Conservation (phyloP, 495 filamentous ascomycete genomes). For the Xylaria sp. region DNA sequence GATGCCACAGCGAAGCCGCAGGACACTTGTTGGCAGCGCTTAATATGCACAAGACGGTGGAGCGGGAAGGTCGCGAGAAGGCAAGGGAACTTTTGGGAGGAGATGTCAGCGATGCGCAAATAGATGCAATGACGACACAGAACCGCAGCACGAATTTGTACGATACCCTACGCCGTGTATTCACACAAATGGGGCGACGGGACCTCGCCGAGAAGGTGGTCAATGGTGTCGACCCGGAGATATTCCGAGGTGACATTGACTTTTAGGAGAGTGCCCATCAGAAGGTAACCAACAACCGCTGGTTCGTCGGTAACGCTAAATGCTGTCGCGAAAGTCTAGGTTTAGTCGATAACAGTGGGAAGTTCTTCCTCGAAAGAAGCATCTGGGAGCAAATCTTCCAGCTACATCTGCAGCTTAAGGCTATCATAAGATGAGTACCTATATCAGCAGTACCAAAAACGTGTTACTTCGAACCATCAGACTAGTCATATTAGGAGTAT, state of each 20-base stretch:
- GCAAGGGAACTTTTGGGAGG: constrained; percentile 80
- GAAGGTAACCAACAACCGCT: neutral
- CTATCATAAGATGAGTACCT: neutral
- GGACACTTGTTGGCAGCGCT: constrained; percentile 92
- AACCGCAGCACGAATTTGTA: constrained; percentile 97
- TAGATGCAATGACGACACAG: constrained; percentile 83
- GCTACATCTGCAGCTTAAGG: neutral
- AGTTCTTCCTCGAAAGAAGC: constrained; percentile 7
- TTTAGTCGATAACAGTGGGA: neutral
- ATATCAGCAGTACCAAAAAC: neutral
- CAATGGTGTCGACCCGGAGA: constrained; percentile 87
- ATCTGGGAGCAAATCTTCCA: constrained; percentile 6
- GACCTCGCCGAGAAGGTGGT: constrained; percentile 89
- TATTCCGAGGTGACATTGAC: constrained; percentile 72
- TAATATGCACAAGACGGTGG: constrained; percentile 95
- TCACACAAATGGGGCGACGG: constrained; percentile 88
- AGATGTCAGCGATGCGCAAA: constrained; percentile 66
- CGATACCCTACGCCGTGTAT: constrained; percentile 90
- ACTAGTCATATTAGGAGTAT: neutral
- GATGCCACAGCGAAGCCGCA: constrained; percentile 90
- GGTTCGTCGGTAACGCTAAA: neutral
- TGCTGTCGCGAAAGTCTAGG: neutral
- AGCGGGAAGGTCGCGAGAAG: constrained; percentile 81
- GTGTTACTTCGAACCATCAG: neutral
- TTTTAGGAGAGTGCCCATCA: constrained; percentile 45